These are phyloP conservation scores for Stachybotrys echinatus DNA, from an alignment of 2,329 filamentous ascomycete species.

Conservation along the genomic window DNA sequence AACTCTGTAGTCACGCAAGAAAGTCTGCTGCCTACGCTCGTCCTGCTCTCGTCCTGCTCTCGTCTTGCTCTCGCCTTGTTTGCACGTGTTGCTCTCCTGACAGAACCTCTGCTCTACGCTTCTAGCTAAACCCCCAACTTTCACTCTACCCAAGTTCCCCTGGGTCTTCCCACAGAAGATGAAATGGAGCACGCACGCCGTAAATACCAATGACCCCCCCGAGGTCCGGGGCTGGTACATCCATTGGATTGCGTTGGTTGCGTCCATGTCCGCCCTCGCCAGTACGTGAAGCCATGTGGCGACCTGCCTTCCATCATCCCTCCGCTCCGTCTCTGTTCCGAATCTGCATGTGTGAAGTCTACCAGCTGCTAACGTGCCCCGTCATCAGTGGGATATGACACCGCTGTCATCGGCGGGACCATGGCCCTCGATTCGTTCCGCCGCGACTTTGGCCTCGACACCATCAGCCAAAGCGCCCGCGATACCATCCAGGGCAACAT, in stretches of 20 bases:
- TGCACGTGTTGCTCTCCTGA: background rate
- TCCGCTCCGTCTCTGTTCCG: accelerated
- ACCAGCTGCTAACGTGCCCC: background rate
- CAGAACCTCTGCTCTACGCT: background rate
- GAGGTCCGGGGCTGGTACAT: slow-evolving; percentile 28
- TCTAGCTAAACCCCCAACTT: background rate
- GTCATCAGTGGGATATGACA: slow-evolving; percentile 27
- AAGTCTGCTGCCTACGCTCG: no score
- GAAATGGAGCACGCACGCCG: slow-evolving; percentile 23
- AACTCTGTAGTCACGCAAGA: background rate
- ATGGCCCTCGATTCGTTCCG: slow-evolving; percentile 31
- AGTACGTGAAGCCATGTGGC: slow-evolving; percentile 19
- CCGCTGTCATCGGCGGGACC: slow-evolving; percentile 32
- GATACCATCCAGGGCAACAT: slow-evolving; percentile 32
- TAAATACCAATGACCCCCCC: slow-evolving; percentile 28
- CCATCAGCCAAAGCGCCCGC: slow-evolving; percentile 14
- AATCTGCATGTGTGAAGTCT: no score
- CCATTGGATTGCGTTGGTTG: slow-evolving; percentile 24
- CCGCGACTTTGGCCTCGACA: slow-evolving; percentile 26
- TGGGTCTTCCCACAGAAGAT: background rate
- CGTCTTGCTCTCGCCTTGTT: background rate
- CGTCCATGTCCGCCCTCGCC: slow-evolving; percentile 26
- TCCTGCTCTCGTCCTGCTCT: background rate
- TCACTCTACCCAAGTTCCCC: background rate
- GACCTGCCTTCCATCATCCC: background rate